phyloP scores from a whole-genome alignment of 108 stramenopile genomes.

The Cyclotella distinguenda region DNA sequence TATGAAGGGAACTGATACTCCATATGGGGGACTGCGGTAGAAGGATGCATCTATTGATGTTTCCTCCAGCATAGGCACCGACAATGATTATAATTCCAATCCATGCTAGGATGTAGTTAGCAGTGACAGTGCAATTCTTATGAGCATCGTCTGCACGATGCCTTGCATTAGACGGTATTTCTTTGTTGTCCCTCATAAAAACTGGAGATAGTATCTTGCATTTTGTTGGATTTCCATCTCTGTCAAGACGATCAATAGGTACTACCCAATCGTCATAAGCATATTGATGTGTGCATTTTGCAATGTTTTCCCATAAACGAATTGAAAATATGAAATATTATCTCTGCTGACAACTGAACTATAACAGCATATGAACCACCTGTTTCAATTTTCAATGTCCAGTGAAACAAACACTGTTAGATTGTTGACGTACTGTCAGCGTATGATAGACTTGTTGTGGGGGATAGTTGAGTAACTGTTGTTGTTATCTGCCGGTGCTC shows the following conservation, averaged over 20 bases:
- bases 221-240: background rate
- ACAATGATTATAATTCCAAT: background rate
- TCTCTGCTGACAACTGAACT: too few species aligned
- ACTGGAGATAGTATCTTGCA: background rate
- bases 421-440: too few species aligned
- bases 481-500: too few species aligned
- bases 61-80: background rate
- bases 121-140: background rate
- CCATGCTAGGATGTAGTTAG: background rate
- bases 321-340: background rate
- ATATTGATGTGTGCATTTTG: background rate
- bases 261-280: background rate
- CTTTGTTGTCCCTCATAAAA: background rate
- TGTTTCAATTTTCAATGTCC: too few species aligned
- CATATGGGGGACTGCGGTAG: background rate
- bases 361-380: too few species aligned
- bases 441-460: too few species aligned
- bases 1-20: slow-evolving; percentile 7
- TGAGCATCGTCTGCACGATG: background rate
- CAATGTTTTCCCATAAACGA: background rate
- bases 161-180: background rate
- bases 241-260: background rate
- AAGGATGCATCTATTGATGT: slow-evolving; percentile 1
- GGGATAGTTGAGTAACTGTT: too few species aligned
- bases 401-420: too few species aligned